Conservation (phyloP, 805 yeast genomes). For the Candida ipomoeae region DNA sequence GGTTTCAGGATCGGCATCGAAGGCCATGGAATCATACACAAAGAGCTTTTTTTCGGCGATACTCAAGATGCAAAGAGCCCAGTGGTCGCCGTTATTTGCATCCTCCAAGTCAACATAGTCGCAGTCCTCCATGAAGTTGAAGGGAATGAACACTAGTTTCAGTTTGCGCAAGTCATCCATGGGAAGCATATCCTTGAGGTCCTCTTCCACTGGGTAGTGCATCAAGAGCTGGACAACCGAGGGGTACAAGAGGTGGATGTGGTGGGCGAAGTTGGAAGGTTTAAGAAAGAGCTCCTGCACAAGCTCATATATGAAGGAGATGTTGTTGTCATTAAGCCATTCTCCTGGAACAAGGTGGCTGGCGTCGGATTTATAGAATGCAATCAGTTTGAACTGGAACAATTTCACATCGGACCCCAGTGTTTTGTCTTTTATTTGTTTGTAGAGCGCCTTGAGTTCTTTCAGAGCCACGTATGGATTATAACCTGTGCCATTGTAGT, state of each 20-base stretch:
- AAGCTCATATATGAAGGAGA: constrained; percentile 58
- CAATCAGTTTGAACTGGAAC: constrained; percentile 52
- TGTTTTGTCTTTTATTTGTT: constrained; percentile 6
- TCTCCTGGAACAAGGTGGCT: constrained; percentile 56
- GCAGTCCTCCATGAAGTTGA: constrained; percentile 52
- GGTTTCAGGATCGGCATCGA: constrained; percentile 29
- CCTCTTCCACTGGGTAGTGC: constrained; percentile 42
- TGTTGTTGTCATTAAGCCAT: constrained; percentile 72
- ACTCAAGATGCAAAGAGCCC: constrained; percentile 62
- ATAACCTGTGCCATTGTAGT: neutral
- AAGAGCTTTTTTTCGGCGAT: constrained; percentile 44
- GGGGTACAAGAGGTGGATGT: constrained; percentile 45
- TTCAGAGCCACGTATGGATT: constrained; percentile 9
- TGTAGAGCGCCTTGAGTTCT: constrained; percentile 7
- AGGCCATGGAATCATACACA: constrained; percentile 56
- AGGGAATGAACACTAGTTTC: constrained; percentile 59
- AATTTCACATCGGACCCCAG: constrained; percentile 25
- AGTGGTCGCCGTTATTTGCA: constrained; percentile 69
- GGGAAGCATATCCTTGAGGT: constrained; percentile 32
- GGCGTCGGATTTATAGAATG: constrained; percentile 57
- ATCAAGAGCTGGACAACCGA: constrained; percentile 60
- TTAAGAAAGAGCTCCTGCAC: constrained; percentile 23
- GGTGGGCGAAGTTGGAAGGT: constrained; percentile 16
- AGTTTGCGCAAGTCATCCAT: constrained; percentile 28
- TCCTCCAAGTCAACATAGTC: constrained; percentile 42